Percentiles rank a stretch among this genome's conserved stretches.
Evolutionary conservation across 2,329 filamentous ascomycete genomes (phyloP).

Genomic region (Aspergillus sp.): DNA sequence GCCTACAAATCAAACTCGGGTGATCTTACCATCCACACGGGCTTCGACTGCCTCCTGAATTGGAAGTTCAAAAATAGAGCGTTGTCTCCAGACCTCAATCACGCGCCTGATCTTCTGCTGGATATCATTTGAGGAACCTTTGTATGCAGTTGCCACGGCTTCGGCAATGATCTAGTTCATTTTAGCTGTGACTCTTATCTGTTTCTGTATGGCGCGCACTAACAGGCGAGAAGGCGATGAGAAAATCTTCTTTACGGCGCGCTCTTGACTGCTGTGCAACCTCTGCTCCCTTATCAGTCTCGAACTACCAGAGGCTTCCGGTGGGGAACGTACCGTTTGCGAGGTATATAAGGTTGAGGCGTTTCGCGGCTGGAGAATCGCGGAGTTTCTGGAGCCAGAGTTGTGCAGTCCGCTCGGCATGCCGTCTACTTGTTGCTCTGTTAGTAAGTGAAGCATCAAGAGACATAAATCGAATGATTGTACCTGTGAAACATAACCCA

Average conservation of each 20-base stretch:
- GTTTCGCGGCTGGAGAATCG: constrained; percentile 80
- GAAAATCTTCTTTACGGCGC: constrained; percentile 86
- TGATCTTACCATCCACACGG: constrained; percentile 68
- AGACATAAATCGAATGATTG: background rate
- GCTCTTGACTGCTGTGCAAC: constrained; percentile 95
- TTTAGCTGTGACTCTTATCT: constrained; percentile 20
- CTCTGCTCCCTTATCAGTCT: constrained; percentile 56
- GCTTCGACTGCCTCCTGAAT: constrained; percentile 80
- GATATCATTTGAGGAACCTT: constrained; percentile 79
- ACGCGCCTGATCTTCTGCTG: constrained; percentile 86
- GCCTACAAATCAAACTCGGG: constrained; percentile 5
- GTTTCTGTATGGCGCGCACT: constrained; percentile 16
- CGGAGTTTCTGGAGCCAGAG: constrained; percentile 89
- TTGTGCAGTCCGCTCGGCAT: constrained; percentile 87
- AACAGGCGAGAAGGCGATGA: constrained; percentile 82
- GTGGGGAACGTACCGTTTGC: constrained; percentile 72
- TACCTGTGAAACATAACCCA: constrained; percentile 99
- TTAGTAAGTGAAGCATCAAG: constrained; percentile 15
- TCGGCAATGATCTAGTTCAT: constrained; percentile 71
- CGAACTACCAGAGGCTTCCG: background rate
- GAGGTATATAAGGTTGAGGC: constrained; percentile 88
- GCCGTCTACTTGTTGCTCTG: constrained; percentile 60
- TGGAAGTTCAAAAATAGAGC: constrained; percentile 76
- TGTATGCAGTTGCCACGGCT: constrained; percentile 86
- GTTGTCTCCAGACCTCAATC: constrained; percentile 89